Evolutionary conservation across 1,284 basidiomycete genomes (phyloP).

Genomic region (Athelia psychrophila): DNA sequence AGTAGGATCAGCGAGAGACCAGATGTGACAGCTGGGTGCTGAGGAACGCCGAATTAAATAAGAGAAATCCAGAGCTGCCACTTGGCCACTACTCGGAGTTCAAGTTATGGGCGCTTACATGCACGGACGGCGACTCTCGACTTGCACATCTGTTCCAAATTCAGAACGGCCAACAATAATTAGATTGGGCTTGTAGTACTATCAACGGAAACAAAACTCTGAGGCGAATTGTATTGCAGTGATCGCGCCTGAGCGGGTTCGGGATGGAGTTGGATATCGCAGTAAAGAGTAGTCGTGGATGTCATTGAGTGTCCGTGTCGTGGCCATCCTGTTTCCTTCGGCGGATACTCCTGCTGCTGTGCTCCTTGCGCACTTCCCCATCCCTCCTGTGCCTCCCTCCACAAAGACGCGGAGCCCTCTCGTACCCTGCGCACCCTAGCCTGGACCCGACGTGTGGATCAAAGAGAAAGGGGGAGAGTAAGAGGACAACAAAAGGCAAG

Average conservation of each 20-base stretch:
- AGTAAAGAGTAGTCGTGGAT: not conserved
- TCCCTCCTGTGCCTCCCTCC: not conserved
- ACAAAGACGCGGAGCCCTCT: slow-evolving; percentile 67
- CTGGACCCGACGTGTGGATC: slow-evolving; percentile 21
- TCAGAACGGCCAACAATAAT: not conserved
- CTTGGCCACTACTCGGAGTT: no score
- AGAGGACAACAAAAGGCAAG: slow-evolving; percentile 55
- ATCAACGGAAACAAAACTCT: no score
- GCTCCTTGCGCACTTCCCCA: not conserved
- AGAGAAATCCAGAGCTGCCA: no score
- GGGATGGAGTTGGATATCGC: not conserved
- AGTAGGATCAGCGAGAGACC: slow-evolving; percentile 11
- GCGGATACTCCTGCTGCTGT: not conserved
- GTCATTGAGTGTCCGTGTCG: not conserved
- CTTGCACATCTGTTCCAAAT: no score
- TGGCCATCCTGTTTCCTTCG: not conserved
- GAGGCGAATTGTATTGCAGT: not conserved
- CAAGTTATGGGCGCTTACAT: no score
- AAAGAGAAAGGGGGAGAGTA: slow-evolving; percentile 50
- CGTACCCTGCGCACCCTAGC: slow-evolving; percentile 58
- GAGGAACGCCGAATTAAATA: no score
- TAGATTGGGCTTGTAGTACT: not conserved
- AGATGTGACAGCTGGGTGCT: not conserved
- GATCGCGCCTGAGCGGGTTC: not conserved
- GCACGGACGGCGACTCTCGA: no score